These are phyloP conservation scores for Apiotrichum gracile DNA, from an alignment of 1,284 basidiomycete species.

Conservation along the genomic window DNA sequence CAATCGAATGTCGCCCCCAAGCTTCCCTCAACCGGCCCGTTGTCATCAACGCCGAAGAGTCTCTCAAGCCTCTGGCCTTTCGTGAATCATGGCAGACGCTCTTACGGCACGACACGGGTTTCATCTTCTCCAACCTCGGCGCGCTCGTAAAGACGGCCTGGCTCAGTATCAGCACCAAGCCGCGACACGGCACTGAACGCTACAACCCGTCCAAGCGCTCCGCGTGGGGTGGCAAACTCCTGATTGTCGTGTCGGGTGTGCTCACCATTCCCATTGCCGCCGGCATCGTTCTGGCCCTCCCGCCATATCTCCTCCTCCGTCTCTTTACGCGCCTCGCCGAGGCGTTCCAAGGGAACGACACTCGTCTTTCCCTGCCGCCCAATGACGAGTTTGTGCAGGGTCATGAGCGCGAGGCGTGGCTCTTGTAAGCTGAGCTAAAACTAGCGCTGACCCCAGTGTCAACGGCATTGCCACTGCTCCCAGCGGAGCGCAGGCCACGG, in stretches of 20 bases:
- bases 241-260: not conserved
- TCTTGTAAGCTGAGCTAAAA: slow-evolving; percentile 8
- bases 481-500: slow-evolving; percentile 24
- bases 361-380: not conserved
- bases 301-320: not conserved
- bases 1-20: no score
- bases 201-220: not conserved
- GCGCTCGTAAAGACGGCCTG: not conserved
- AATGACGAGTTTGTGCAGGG: slow-evolving; percentile 1
- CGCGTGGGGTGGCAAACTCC: not conserved
- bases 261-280: not conserved
- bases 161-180: not conserved
- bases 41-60: not conserved
- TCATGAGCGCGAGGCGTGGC: slow-evolving; percentile 12
- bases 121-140: not conserved
- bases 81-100: not conserved
- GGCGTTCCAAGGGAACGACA: not conserved
- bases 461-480: slow-evolving; percentile 28
- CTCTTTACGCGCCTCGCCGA: not conserved
- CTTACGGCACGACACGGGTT: not conserved
- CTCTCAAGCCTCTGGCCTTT: not conserved
- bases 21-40: no score
- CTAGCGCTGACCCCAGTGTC: slow-evolving; percentile 5
- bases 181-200: not conserved
- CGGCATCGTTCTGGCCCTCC: not conserved